A percentile compares a stretch with the other conserved stretches of the same genome.
These are phyloP conservation scores for Phytophthora rubi DNA, from an alignment of 352 stramenopile genomes.

Conservation along the genomic window DNA sequence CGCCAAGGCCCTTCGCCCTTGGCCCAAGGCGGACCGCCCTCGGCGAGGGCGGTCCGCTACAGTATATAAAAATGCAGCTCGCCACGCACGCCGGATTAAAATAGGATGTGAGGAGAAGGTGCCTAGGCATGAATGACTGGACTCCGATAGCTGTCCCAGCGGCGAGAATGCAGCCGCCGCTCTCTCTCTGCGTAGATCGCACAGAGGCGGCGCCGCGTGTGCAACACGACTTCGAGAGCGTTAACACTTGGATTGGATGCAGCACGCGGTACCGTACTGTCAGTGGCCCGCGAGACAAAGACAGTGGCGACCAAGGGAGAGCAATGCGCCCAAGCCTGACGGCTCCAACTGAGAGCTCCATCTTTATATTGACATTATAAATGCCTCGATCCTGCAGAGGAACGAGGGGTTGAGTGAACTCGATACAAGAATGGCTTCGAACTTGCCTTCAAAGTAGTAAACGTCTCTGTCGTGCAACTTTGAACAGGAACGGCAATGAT, in stretches of 20 bases:
- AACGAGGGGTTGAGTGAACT: not conserved
- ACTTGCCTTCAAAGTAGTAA: too few species aligned
- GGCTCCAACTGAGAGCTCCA: too few species aligned
- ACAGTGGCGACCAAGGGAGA: slow-evolving; percentile 2
- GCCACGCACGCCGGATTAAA: slow-evolving; percentile 6
- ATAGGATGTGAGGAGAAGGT: not conserved
- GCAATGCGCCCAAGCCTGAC: not conserved
- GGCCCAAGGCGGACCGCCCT: not conserved
- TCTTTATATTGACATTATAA: too few species aligned
- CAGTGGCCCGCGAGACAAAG: not conserved
- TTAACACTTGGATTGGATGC: slow-evolving; percentile 28
- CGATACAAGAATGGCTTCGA: not conserved
- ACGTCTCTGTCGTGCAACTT: not conserved
- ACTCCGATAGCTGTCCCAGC: not conserved
- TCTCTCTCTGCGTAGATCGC: slow-evolving; percentile 1
- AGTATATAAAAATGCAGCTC: slow-evolving; percentile 17
- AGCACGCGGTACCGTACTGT: not conserved
- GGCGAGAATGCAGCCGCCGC: slow-evolving; percentile 6
- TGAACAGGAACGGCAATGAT: not conserved
- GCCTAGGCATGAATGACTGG: slow-evolving; percentile 6
- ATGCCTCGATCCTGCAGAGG: not conserved
- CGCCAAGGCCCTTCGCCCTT: not conserved
- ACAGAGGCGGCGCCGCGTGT: slow-evolving; percentile 4
- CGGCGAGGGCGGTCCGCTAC: not conserved
- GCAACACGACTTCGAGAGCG: slow-evolving; percentile 1